Evolutionary conservation across 257 asterid species (phyloP), one percentile per base, ranked within the genome.

Genomic region (Solanum chmielewskii): DNA sequence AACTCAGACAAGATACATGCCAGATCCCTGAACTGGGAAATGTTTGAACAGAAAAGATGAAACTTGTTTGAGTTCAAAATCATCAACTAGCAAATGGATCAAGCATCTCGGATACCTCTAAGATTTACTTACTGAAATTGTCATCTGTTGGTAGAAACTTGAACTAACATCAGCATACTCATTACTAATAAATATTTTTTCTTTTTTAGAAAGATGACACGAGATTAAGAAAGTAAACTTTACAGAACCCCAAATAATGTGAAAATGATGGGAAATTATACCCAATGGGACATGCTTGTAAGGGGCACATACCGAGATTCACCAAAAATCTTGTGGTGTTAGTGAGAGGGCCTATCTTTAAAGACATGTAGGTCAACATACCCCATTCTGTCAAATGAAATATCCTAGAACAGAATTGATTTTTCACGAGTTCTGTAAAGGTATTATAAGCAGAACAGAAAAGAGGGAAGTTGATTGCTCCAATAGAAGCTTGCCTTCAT

Each of bases 11-110:
- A 31, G 52, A 80, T 80, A 84, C 89, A 75, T 89, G 84, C 45
- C 89, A 88, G 88, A 84, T 83, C 33, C 92, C 52, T 39, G 9
- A 70, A 74, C 76, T 42, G 81, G 35, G 37, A 29, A 59, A 74
- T 66, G 52, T 41, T 25, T 70, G 7, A 52, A 27, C 52, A 21
- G 23, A 29, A 42, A 49, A 68, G 84, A 16, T 29, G 45, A 44
- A 7, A 14, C 83, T 42, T 42, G 27, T 23, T 76, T 42, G 83
- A 76, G 69, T 18, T 45, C 39, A 49, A 29, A 81, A 49, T 29
- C 45, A 52, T 49, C 69, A 81, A 81, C 85, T 49, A 49, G 29
- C 45, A 42, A 81, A 81, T 47, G 44, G 69, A 49, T 49, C 13
- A 4, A 81, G 45, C 12, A 18, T 81, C 85, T 81, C 16, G 6